phyloP scores from a whole-genome alignment of 192 early-diverging fungal species.

The Glomus cerebriforme region DNA sequence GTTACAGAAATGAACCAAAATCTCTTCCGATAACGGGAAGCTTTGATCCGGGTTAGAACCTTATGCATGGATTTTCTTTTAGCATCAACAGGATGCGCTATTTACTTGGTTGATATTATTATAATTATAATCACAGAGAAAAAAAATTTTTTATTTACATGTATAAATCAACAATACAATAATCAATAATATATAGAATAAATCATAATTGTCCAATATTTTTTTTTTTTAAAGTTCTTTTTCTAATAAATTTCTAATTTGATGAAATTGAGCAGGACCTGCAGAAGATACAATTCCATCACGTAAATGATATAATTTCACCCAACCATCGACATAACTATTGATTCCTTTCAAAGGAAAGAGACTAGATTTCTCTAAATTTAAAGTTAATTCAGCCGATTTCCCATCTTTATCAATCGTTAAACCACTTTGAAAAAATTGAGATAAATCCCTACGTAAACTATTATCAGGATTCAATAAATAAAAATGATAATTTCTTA shows the following conservation, averaged over 20 bases:
- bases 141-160: no score
- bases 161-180: no score
- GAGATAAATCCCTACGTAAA: not conserved
- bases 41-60: no score
- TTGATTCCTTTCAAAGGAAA: not conserved
- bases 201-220: no score
- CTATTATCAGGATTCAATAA: not conserved
- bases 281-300: not conserved
- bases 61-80: no score
- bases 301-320: not conserved
- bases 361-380: not conserved
- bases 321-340: not conserved
- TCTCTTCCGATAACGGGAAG: no score
- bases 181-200: no score
- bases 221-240: not conserved
- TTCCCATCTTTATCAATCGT: not conserved
- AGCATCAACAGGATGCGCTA: no score
- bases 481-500: constrained; percentile 3
- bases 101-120: no score
- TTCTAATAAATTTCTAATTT: not conserved
- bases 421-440: not conserved
- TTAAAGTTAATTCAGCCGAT: not conserved
- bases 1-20: no score
- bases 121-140: no score
- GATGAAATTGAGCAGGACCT: not conserved